Evolutionary conservation across 345 rosid species (phyloP).

Genomic region (Eutrema japonicum): DNA sequence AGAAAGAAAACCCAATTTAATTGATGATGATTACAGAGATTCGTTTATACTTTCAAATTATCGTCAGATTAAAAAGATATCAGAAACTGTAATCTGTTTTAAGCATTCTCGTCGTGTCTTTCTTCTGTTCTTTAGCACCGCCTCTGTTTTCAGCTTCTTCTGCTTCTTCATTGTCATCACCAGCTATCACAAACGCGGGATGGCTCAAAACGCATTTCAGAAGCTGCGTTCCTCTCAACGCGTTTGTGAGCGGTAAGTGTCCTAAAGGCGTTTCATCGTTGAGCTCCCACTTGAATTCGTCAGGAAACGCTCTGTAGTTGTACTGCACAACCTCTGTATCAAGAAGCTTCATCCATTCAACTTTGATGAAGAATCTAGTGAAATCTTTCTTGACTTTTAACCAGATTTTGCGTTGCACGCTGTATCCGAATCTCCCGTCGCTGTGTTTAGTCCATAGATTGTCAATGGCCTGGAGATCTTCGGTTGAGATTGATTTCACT

Average conservation of each 20-base stretch:
- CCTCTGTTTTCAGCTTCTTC: constrained; percentile 40
- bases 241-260: constrained; percentile 92
- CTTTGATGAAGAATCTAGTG: constrained; percentile 69
- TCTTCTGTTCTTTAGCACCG: constrained; percentile 29
- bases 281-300: constrained; percentile 85
- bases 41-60: constrained; percentile 35
- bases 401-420: constrained; percentile 78
- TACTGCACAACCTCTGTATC: constrained; percentile 84
- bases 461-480: constrained; percentile 74
- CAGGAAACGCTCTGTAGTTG: constrained; percentile 84
- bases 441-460: constrained; percentile 77
- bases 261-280: constrained; percentile 75
- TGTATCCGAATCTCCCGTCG: constrained; percentile 73
- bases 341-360: constrained; percentile 97
- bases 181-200: constrained; percentile 69
- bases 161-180: constrained; percentile 38
- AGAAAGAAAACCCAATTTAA: neutral
- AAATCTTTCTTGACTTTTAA: constrained; percentile 66
- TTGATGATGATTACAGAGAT: constrained; percentile 36
- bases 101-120: constrained; percentile 47
- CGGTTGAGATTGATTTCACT: constrained; percentile 64
- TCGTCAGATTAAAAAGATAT: constrained; percentile 21
- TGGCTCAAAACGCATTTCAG: constrained; percentile 70
- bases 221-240: constrained; percentile 83
- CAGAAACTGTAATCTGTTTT: constrained; percentile 70